These are phyloP conservation scores for Ambrosia trifida DNA, from an alignment of 129 eudicot genomes.

Conservation along the genomic window DNA sequence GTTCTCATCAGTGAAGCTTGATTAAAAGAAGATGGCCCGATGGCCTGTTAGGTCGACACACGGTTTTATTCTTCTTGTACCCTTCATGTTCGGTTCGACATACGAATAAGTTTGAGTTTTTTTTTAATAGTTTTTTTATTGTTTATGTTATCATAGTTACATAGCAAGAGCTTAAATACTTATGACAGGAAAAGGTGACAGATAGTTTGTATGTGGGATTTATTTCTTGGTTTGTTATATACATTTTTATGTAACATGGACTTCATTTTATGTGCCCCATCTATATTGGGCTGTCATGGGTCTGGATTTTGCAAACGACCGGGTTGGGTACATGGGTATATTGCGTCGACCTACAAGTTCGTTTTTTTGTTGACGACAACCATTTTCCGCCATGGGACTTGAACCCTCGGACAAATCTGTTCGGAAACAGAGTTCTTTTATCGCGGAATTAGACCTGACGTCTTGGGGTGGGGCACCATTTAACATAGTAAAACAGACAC, in stretches of 20 bases:
- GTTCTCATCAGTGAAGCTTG: slow-evolving; percentile 48
- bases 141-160: neutral
- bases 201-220: neutral
- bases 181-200: neutral
- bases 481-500: too few species aligned
- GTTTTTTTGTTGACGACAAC: too few species aligned
- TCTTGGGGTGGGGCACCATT: too few species aligned
- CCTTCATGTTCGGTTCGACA: neutral
- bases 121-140: neutral
- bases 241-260: neutral
- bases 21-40: slow-evolving; percentile 18
- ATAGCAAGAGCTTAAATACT: neutral
- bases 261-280: neutral
- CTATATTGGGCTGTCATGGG: too few species aligned
- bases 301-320: too few species aligned
- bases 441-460: too few species aligned
- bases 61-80: neutral
- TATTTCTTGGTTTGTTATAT: neutral
- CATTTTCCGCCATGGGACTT: too few species aligned
- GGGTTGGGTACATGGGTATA: too few species aligned
- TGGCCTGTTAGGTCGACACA: neutral
- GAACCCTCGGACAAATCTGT: too few species aligned
- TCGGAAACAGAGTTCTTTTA: too few species aligned
- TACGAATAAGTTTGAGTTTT: neutral
- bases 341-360: too few species aligned